Evolutionary conservation across 2,329 filamentous ascomycete species (phyloP), one percentile per base, ranked within the genome.

Genomic region (Metarhizium anisopliae): DNA sequence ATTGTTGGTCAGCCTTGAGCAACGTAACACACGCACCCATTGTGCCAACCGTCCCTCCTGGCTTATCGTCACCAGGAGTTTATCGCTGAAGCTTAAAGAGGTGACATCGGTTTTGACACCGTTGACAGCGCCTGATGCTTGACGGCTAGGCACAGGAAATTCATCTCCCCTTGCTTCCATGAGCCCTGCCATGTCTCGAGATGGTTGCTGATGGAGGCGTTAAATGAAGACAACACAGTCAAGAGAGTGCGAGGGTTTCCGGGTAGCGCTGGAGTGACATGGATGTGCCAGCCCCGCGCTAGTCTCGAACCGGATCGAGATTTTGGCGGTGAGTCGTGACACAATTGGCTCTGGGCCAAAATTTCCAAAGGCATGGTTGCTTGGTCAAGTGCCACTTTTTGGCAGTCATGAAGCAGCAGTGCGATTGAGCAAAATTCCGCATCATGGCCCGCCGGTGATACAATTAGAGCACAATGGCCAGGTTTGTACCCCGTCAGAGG

Each of bases 1-100:
- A 20, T 45, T 5, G 38, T 16, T 40, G 38, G 14, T n/a, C 35
- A 45, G 49, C 3, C 10, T 47, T 32, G 29, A n/a, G n/a, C 25
- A 7, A n/a, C 4, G 13, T 5, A 7, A n/a, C 4, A 16, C 32
- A 68, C 74, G 54, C 77, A 96, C 91, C 94, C 94, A 99, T 78
- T 97, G 94, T 20, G 89, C 88, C 50, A 97, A 74, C 57, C 86
- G 82, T 6, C 92, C 93, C 59, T 86, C 82, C 73, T 97, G 94
- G 0, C 89, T 89, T 58, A 97, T 80, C 1, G 91, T 96, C 59
- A 99, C 76, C 63, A 99, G 74, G 64, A 99, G 90, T 72, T 90
- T 95, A 79, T 97, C 94, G 8, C 85, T 80, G 72, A 97, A 97
- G 63, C 79, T 83, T 54, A 91, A 77, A 11, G 80, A 79, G 43